These are phyloP conservation scores for Wickerhamiella musiphila DNA, from an alignment of 805 yeast genomes.

Conservation along the genomic window DNA sequence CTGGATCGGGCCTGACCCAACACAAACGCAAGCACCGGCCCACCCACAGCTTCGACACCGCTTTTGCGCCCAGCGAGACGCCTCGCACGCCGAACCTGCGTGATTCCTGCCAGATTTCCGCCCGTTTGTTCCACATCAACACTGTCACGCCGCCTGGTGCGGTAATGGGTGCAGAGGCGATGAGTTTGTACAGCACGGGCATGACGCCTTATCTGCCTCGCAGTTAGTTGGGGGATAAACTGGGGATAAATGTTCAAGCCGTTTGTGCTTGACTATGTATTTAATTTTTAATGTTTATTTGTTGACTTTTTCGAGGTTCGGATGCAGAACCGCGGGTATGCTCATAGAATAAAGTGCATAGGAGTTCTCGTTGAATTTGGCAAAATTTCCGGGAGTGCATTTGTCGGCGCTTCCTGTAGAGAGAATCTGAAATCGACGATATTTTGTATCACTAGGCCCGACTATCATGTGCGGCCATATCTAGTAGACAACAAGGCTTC, in stretches of 20 bases:
- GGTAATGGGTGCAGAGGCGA: slow-evolving; percentile 9
- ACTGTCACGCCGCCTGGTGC: slow-evolving; percentile 15
- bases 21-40: background rate
- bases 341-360: too few relatives aligned
- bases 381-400: too few relatives aligned
- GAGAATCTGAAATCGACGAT: too few relatives aligned
- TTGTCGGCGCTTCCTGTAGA: too few relatives aligned
- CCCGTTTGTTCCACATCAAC: background rate
- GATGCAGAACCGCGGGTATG: too few relatives aligned
- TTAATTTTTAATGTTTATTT: background rate
- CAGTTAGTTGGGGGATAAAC: too few relatives aligned
- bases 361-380: too few relatives aligned
- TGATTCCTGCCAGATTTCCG: slow-evolving; percentile 1
- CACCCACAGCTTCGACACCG: too few relatives aligned
- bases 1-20: background rate
- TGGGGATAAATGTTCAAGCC: too few relatives aligned
- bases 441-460: background rate
- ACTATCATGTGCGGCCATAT: too few relatives aligned
- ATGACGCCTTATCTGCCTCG: slow-evolving; percentile 17
- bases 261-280: background rate
- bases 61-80: slow-evolving; percentile 1
- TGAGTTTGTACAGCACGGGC: slow-evolving; percentile 12
- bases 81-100: slow-evolving; percentile 1
- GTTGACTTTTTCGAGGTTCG: background rate
- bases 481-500: too few relatives aligned